Conservation (phyloP, 2,329 filamentous ascomycete species). For the Trichoderma pleuroti region DNA sequence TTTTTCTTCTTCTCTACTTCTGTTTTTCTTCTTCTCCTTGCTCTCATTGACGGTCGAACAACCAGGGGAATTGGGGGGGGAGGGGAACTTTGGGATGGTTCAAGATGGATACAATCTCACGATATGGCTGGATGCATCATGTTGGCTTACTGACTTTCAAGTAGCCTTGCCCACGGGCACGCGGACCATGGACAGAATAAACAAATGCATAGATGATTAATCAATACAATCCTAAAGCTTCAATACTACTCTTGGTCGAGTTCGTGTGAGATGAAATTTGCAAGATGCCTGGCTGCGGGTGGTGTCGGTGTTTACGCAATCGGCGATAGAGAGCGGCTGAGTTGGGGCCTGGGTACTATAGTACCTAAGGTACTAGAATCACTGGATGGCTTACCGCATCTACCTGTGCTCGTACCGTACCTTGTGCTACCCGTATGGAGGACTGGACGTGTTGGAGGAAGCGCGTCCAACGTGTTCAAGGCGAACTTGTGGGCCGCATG, state of each 20-base stretch:
- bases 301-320: neutral
- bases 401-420: neutral
- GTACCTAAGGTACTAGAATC: neutral
- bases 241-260: neutral
- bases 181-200: neutral
- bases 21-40: neutral
- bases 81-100: neutral
- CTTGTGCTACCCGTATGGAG: neutral
- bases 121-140: constrained; percentile 1
- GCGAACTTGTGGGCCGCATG: neutral
- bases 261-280: neutral
- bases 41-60: neutral
- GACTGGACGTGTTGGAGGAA: neutral
- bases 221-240: neutral
- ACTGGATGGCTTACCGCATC: neutral
- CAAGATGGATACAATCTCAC: constrained; percentile 11
- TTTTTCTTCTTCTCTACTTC: neutral
- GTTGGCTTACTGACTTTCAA: neutral
- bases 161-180: neutral
- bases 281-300: neutral
- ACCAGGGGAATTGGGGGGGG: neutral
- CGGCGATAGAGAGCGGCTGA: neutral
- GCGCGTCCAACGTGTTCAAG: neutral
- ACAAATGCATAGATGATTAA: neutral
- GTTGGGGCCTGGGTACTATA: no score